Conservation (phyloP, 2,329 filamentous ascomycete genomes). For the Didymella sp. region DNA sequence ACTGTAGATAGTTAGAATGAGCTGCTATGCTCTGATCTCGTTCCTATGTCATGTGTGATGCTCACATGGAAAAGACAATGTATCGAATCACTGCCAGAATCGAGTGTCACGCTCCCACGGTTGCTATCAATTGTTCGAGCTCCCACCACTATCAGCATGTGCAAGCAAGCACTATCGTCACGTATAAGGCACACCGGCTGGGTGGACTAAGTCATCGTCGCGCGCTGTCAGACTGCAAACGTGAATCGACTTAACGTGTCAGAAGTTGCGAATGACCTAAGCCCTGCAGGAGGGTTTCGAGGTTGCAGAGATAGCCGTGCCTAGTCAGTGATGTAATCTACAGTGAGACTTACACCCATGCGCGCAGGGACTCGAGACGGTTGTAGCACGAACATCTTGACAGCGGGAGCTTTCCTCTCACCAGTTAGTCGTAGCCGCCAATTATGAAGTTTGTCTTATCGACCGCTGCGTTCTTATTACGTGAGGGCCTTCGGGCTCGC, state of each 20-base stretch:
- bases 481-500: neutral
- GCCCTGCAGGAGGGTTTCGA: neutral
- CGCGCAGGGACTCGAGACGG: neutral
- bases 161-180: too few species aligned
- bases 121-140: too few species aligned
- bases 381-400: neutral
- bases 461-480: neutral
- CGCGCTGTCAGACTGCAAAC: too few species aligned
- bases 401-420: slow-evolving; percentile 5
- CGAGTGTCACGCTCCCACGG: too few species aligned
- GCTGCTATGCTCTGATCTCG: neutral
- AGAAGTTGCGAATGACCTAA: neutral
- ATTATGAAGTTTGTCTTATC: neutral
- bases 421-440: slow-evolving; percentile 1
- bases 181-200: too few species aligned
- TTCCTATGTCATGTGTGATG: neutral
- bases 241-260: too few species aligned
- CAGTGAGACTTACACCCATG: neutral
- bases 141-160: too few species aligned
- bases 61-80: neutral
- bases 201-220: too few species aligned
- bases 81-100: too few species aligned
- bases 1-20: slow-evolving; percentile 2
- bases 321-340: neutral
- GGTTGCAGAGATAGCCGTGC: too few species aligned